Percentiles rank a stretch among this genome's conserved stretches.
phyloP scores from a whole-genome alignment of 495 filamentous ascomycete species.

The Cryomyces minteri region DNA sequence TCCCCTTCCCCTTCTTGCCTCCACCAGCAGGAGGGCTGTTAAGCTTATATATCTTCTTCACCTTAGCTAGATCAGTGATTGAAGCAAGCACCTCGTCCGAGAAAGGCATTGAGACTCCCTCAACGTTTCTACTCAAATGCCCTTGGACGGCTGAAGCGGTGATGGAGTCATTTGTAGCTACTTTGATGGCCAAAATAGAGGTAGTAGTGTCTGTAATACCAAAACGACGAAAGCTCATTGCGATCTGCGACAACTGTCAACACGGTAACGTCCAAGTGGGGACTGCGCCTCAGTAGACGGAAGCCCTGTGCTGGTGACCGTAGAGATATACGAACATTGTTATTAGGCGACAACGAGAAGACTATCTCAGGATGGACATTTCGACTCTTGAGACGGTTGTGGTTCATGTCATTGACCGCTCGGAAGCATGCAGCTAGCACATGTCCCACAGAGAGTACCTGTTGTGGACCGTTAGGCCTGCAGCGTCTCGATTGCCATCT shows the following conservation, averaged over 20 bases:
- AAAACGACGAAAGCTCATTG: conserved; percentile 75
- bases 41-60: conserved; percentile 74
- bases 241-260: conserved; percentile 37
- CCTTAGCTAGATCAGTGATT: conserved; percentile 44
- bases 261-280: neutral
- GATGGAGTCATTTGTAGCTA: conserved; percentile 19
- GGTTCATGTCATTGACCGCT: conserved; percentile 47
- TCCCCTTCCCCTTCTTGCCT: neutral
- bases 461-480: neutral
- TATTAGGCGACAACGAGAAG: conserved; percentile 60
- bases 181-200: conserved; percentile 58
- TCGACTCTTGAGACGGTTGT: conserved; percentile 47
- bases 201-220: conserved; percentile 56
- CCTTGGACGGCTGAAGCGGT: conserved; percentile 25
- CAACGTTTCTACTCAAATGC: conserved; percentile 42
- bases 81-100: conserved; percentile 38
- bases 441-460: conserved; percentile 46
- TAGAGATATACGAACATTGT: conserved; percentile 41
- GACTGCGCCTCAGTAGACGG: neutral
- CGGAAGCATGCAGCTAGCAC: conserved; percentile 59
- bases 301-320: neutral
- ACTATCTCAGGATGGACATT: conserved; percentile 94
- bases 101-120: conserved; percentile 43
- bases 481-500: neutral
- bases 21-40: conserved; percentile 18